Evolutionary conservation across 2,329 filamentous ascomycete genomes (phyloP), one percentile per base, ranked within the genome.

Genomic region (Phoma herbarum): DNA sequence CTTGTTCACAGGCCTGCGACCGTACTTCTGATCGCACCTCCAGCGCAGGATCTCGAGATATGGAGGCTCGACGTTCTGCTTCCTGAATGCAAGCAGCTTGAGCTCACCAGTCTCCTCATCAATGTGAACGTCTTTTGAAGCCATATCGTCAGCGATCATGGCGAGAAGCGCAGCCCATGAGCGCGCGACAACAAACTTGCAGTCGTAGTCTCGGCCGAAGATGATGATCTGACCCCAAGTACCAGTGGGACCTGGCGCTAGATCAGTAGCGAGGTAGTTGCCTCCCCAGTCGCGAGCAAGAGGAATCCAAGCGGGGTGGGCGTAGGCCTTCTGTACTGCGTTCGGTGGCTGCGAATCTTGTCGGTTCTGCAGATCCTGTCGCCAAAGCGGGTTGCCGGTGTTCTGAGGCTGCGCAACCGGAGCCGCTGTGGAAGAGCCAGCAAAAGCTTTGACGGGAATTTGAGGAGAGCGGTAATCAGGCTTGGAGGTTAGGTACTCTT

Each of bases 191-290:
- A 99, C 95, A 74, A 97, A 99, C 81, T 99, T 99, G 79, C 92
- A 97, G 75, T 99, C 95, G 79, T 97, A 99, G 80, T 99, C 95
- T 60, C 95, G 92, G 49, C 95, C 95, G 76, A 96, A 97, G 61
- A 99, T 85, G 71, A 99, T 97, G 65, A 99, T 88, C 77, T 99
- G 95, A 52, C 95, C 95, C 94, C 95, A 99, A 75, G 89, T 90
- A 37, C 95, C 95, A 45, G 86, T 86, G 10, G 94, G 92, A 2
- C 95, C 95, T 22, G 95, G 95, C 7, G 93, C 92, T 58, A 99
- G 83, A 77, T 99, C 95, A 45, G 97, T 87, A 18, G 93, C 94
- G 72, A 99, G 84, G 81, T 97, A 96, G 85, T 99, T 99, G 78
- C 95, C 95, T 76, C 95, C 95, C 95, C 95, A 99, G 77, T 99